These are phyloP conservation scores for Neofusicoccum umdonicola DNA, from an alignment of 2,329 filamentous ascomycete genomes.

Conservation along the genomic window DNA sequence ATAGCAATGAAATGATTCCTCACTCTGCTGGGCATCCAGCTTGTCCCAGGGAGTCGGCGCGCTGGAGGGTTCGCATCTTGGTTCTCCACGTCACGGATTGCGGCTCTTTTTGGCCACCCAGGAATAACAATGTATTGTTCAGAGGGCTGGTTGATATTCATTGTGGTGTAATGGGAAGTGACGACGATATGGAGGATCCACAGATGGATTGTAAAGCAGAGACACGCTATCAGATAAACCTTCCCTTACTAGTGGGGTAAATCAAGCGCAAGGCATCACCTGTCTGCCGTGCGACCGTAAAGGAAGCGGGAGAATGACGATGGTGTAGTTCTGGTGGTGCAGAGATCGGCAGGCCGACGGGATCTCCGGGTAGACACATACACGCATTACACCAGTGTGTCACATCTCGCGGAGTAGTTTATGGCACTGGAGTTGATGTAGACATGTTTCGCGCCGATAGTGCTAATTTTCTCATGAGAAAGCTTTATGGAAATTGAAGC, in stretches of 20 bases:
- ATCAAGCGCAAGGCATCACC: background rate
- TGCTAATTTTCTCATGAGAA: too few species aligned
- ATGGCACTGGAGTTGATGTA: too few species aligned
- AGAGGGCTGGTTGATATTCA: slow-evolving; percentile 39
- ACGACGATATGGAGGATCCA: background rate
- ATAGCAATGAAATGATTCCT: slow-evolving; percentile 47
- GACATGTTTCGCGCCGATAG: too few species aligned
- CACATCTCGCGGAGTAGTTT: background rate
- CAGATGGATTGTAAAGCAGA: background rate
- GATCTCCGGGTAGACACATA: background rate
- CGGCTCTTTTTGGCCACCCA: slow-evolving; percentile 34
- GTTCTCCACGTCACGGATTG: slow-evolving; percentile 30
- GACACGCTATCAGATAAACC: background rate
- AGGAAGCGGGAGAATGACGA: background rate
- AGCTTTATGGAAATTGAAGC: too few species aligned
- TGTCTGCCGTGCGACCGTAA: background rate
- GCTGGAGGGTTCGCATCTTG: slow-evolving; percentile 31
- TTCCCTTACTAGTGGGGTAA: background rate
- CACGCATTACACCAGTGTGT: background rate
- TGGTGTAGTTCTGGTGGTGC: background rate
- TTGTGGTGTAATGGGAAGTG: slow-evolving; percentile 23
- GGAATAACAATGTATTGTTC: slow-evolving; percentile 37
- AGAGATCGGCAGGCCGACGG: background rate
- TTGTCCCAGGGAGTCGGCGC: slow-evolving; percentile 37
- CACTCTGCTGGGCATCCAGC: slow-evolving; percentile 44